Base-by-base conservation (phyloP, 2,329 filamentous ascomycete genomes). In the Dactylella cylindrospora region DNA sequence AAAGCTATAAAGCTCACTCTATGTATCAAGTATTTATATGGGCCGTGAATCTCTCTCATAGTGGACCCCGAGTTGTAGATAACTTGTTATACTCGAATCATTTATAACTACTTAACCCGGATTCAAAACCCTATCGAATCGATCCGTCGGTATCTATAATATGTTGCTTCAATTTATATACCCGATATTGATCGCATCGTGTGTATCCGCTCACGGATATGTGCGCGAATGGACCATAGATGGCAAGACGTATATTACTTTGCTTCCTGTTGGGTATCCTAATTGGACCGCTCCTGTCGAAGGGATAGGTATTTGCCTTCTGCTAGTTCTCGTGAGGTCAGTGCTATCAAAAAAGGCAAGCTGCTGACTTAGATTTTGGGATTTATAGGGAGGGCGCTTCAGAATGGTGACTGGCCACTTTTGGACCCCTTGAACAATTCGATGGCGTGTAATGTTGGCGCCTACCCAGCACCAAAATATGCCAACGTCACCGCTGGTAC, bases 401-500 rank as follows among this genome's bases (percentile, higher is more conserved):
- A 23, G 20, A 55, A 55, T 10, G 51, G 51, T 5, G 40, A 31
- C 15, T 31, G 47, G 13, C 51, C 51, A 7, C 35, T 55, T 10
- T 19, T 39, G 12, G 51, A 46, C 3, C 51, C 51, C 1, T 43
- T 55, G 4, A 55, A 43, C 51, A 55, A 55, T 12, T 20, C 51
- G 9, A 55, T 55, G 51, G 23, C 51, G 2, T 55, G 51, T 15
- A 55, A 55, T 20, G 51, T 55, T 5, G 51, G 51, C 7, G 41
- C 51, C n/a, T 55, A 46, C 10, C 51, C 51, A 3, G 51, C 51
- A 15, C 51, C 51, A 32, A 47, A 47, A 26, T 41, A 55, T 20
- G 51, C 51, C 7, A 55, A 55, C 20, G 51, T 55, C n/a, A 55
- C 51, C 10, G 51, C 51, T 35, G 51, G 51, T 5, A 33, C 41